Percentiles rank a stretch among this genome's conserved stretches.
phyloP scores from a whole-genome alignment of 2,329 filamentous ascomycete species.

The Fusarium veterinarium region DNA sequence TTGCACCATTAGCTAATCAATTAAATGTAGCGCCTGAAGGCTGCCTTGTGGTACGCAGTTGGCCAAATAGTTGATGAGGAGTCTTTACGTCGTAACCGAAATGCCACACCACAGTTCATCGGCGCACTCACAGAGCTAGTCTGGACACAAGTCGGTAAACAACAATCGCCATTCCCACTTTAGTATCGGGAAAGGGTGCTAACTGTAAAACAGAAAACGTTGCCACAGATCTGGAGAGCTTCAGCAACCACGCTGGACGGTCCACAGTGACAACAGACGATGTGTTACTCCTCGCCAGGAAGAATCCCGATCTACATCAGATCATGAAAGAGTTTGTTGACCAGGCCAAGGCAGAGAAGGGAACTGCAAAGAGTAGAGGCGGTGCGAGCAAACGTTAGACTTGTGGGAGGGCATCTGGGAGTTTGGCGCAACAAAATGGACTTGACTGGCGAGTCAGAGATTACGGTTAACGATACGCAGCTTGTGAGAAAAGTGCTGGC shows the following conservation, averaged over 20 bases:
- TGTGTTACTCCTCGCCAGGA: slow-evolving; percentile 85
- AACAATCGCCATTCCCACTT: background rate
- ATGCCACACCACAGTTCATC: slow-evolving; percentile 93
- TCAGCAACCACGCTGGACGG: slow-evolving; percentile 80
- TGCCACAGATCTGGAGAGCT: slow-evolving; percentile 66
- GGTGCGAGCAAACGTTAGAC: slow-evolving; percentile 51
- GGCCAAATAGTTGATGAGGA: slow-evolving; percentile 92
- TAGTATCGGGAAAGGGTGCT: background rate
- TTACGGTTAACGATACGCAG: background rate
- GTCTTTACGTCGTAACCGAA: slow-evolving; percentile 70
- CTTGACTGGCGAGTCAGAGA: background rate
- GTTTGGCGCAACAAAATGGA: slow-evolving; percentile 25
- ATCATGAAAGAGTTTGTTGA: slow-evolving; percentile 79
- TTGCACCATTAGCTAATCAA: background rate
- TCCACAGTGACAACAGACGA: slow-evolving; percentile 86
- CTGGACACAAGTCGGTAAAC: slow-evolving; percentile 83
- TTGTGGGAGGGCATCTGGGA: slow-evolving; percentile 9
- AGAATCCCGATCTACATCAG: slow-evolving; percentile 85
- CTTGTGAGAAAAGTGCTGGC: background rate
- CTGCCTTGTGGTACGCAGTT: slow-evolving; percentile 84
- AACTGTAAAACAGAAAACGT: slow-evolving; percentile 60
- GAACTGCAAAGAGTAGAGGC: slow-evolving; percentile 39
- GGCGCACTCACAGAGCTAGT: slow-evolving; percentile 87
- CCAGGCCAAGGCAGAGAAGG: slow-evolving; percentile 60
- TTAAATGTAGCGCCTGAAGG: slow-evolving; percentile 76